Conservation (phyloP, 371 early-diverging fungal genomes). For the Actinomortierella wolfii region DNA sequence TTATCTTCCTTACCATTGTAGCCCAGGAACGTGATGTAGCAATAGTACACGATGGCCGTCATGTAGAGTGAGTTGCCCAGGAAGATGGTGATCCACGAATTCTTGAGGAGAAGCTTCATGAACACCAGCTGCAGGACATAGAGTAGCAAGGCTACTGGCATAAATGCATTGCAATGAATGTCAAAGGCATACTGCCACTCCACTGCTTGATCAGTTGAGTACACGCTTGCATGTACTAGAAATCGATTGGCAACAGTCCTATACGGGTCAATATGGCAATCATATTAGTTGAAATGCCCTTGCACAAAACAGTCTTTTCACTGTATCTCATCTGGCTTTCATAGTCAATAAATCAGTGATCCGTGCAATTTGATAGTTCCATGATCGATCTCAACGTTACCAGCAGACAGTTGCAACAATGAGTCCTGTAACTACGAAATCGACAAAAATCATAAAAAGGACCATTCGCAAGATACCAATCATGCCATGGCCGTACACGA, state of each 20-base stretch:
- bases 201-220: slow-evolving; percentile 84
- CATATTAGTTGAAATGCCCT: not conserved
- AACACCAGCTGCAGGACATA: slow-evolving; percentile 93
- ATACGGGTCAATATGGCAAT: not conserved
- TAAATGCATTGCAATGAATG: slow-evolving; percentile 93
- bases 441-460: slow-evolving; percentile 75
- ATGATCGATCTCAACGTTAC: slow-evolving; percentile 46
- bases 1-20: slow-evolving; percentile 69
- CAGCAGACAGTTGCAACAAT: slow-evolving; percentile 71
- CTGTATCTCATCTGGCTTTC: too few relatives aligned
- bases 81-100: slow-evolving; percentile 76
- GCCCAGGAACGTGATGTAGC: slow-evolving; percentile 85
- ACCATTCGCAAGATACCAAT: slow-evolving; percentile 67
- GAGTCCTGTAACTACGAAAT: slow-evolving; percentile 73
- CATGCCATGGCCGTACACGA: slow-evolving; percentile 64
- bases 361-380: too few relatives aligned
- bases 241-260: slow-evolving; percentile 82
- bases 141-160: slow-evolving; percentile 79
- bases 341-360: too few relatives aligned
- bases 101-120: slow-evolving; percentile 71
- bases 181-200: slow-evolving; percentile 95
- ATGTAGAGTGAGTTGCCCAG: slow-evolving; percentile 88
- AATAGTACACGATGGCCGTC: slow-evolving; percentile 74
- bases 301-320: too few relatives aligned
- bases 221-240: slow-evolving; percentile 74